Evolutionary conservation across 768 basidiomycete genomes (phyloP).

Genomic region (Mrakia gelida): DNA sequence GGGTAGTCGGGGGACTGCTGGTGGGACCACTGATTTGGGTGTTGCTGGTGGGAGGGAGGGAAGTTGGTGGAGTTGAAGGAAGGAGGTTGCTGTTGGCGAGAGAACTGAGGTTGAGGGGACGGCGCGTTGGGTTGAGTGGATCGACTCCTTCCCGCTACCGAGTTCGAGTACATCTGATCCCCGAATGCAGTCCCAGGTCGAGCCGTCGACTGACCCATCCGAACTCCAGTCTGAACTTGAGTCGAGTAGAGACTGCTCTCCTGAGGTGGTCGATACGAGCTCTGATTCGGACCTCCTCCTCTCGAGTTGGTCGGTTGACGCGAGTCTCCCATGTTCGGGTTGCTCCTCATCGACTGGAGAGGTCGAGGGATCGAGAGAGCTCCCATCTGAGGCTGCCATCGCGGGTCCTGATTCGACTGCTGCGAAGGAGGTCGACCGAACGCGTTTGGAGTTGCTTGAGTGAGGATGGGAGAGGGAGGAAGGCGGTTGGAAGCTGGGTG

Average conservation of each 20-base stretch:
- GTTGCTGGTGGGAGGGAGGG: background rate
- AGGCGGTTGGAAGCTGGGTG: background rate
- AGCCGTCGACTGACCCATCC: background rate
- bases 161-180: background rate
- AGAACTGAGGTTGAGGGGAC: background rate
- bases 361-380: background rate
- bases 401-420: background rate
- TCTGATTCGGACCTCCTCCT: slow-evolving; percentile 14
- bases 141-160: background rate
- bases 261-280: background rate
- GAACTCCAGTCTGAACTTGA: background rate
- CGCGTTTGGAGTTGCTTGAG: slow-evolving; percentile 11
- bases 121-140: background rate
- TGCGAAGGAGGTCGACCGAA: background rate
- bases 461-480: slow-evolving; percentile 13
- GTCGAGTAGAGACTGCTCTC: background rate
- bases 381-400: background rate
- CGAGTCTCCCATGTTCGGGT: slow-evolving; percentile 24
- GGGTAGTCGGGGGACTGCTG: background rate
- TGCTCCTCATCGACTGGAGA: slow-evolving; percentile 26
- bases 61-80: background rate
- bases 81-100: background rate
- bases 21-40: background rate
- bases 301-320: background rate
- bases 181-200: background rate